These are phyloP conservation scores for Henningerozyma blattae DNA, from an alignment of 805 yeast genomes.

Conservation along the genomic window DNA sequence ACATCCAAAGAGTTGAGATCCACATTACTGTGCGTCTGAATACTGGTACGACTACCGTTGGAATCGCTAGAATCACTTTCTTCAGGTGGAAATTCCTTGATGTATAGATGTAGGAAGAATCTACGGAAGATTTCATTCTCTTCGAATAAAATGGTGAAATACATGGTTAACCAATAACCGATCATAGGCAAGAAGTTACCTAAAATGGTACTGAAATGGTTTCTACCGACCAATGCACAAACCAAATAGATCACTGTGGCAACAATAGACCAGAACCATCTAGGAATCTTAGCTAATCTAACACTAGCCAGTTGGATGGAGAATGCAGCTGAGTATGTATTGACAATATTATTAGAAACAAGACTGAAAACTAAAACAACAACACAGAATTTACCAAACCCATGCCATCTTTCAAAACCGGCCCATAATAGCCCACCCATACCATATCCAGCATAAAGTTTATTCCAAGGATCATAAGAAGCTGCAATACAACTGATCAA, in stretches of 20 bases:
- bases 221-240: constrained; percentile 64
- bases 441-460: constrained; percentile 44
- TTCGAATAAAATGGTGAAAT: constrained; percentile 55
- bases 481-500: constrained; percentile 58
- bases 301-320: constrained; percentile 56
- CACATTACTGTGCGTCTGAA: neutral
- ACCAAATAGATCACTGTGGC: constrained; percentile 54
- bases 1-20: neutral
- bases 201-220: constrained; percentile 59
- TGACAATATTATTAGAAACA: constrained; percentile 71
- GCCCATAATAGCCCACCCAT: constrained; percentile 64
- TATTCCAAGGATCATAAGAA: constrained; percentile 43
- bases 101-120: constrained; percentile 30
- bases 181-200: constrained; percentile 83
- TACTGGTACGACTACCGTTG: neutral
- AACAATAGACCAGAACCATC: constrained; percentile 64
- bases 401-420: constrained; percentile 60
- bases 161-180: constrained; percentile 84
- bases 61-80: constrained; percentile 1
- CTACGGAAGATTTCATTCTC: constrained; percentile 64
- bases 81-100: constrained; percentile 30
- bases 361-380: constrained; percentile 61
- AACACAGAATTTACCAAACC: constrained; percentile 64
- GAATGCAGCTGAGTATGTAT: constrained; percentile 72
- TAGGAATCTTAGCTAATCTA: constrained; percentile 48